Base-by-base conservation (phyloP, 2,329 filamentous ascomycete species). In the Exophiala sp. region DNA sequence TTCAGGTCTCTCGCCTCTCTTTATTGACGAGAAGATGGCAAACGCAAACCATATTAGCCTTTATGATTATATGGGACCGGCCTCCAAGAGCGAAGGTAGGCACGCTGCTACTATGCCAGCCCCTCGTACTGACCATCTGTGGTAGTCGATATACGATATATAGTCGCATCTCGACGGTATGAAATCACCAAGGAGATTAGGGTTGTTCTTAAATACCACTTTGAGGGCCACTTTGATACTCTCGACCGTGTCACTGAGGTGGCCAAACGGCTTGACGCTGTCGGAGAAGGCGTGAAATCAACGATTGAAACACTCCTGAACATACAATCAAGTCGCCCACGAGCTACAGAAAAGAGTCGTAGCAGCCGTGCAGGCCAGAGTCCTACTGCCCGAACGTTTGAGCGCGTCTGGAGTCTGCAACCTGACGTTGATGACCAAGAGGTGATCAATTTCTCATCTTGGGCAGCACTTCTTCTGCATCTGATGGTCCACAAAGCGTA, bases 401-500 rank as follows among this genome's bases (percentile, higher is more conserved):
- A 44, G 23, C 52, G 49, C 9, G 49, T 53, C 2, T 58, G 55
- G 56, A 53, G 37, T 3, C 35, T 57, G 4, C 35, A 44, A 24
- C 51, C 52, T 7, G 43, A 52, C 27, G 19, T 29, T 11, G 47
- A 43, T n/a, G 50, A 58, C 32, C 42, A 30, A 18, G 54, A 58
- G 16, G 52, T 53, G 11, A 46, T 55, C 3, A 39, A 42, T 24
- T 58, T 58, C 35, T 14, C 44, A 4, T 29, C 52, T 10, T 58
- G 56, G 56, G 41, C 56, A 9, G 55, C 41, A 3, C 30, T 52
- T 11, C 46, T 60, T 8, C 24, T 60, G 19, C 55, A 54, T 35
- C 21, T 60, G 30, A 61, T 61, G 58, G 49, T 58, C 8, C 53
- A 61, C 41, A 59, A 58, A 46, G 58, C 59, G 4, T 59, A 54